Conservation (phyloP, 2,329 filamentous ascomycete species). For the Cadophora malorum region DNA sequence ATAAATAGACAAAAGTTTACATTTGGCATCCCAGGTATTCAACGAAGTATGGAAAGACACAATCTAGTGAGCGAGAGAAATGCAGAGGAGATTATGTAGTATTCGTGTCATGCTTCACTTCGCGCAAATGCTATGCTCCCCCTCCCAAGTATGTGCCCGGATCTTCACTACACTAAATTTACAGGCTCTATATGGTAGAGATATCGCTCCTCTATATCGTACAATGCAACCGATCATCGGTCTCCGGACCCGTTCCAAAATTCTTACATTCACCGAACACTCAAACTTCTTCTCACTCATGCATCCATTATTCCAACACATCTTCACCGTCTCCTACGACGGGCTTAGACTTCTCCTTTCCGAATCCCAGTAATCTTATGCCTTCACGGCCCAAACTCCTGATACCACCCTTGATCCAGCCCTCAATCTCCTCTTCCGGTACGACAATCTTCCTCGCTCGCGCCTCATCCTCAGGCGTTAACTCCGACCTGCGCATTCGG, state of each 20-base stretch:
- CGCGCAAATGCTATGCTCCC: slow-evolving; percentile 11
- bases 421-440: slow-evolving; percentile 72
- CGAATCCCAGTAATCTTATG: slow-evolving; percentile 33
- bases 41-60: background rate
- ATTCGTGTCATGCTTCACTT: slow-evolving; percentile 17
- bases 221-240: slow-evolving; percentile 4
- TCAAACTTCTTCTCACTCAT: background rate
- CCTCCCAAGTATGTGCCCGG: slow-evolving; percentile 4
- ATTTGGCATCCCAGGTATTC: slow-evolving; percentile 13
- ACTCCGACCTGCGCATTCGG: slow-evolving; percentile 81
- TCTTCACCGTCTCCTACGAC: slow-evolving; percentile 27
- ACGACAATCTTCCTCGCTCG: slow-evolving; percentile 67
- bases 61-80: slow-evolving; percentile 2
- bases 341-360: slow-evolving; percentile 31
- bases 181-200: slow-evolving; percentile 15
- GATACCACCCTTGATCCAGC: slow-evolving; percentile 68
- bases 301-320: slow-evolving; percentile 5
- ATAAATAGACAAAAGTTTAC: slow-evolving; percentile 41
- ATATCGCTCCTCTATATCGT: slow-evolving; percentile 15
- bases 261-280: background rate
- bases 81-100: slow-evolving; percentile 36
- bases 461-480: slow-evolving; percentile 72
- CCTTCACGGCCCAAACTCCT: slow-evolving; percentile 53
- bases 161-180: slow-evolving; percentile 9
- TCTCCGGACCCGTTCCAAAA: background rate